Evolutionary conservation across 1,139 yeast genomes (phyloP).

Genomic region (Taiozyma sp.): DNA sequence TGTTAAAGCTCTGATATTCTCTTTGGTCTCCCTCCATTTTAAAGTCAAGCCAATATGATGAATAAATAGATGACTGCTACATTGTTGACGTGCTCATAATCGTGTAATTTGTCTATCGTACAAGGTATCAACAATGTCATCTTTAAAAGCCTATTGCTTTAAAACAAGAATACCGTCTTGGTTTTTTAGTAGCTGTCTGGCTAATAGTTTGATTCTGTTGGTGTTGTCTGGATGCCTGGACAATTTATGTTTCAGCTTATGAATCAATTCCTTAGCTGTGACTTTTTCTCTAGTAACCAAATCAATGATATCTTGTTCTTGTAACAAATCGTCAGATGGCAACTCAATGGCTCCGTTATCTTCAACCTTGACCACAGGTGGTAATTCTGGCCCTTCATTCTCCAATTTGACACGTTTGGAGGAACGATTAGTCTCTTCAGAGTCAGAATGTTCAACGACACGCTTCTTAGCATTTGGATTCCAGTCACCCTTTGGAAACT

Average conservation of each 20-base stretch:
- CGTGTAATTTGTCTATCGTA: background rate
- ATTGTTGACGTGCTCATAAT: background rate
- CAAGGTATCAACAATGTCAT: background rate
- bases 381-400: slow-evolving; percentile 28
- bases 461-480: slow-evolving; percentile 59
- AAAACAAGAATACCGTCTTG: slow-evolving; percentile 64
- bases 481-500: slow-evolving; percentile 83
- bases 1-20: slow-evolving; percentile 38
- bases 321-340: slow-evolving; percentile 36
- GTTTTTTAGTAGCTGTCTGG: slow-evolving; percentile 64
- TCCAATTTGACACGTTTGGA: slow-evolving; percentile 40
- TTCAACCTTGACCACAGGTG: slow-evolving; percentile 15
- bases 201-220: slow-evolving; percentile 59
- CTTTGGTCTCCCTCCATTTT: slow-evolving; percentile 39
- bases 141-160: slow-evolving; percentile 25
- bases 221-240: slow-evolving; percentile 69
- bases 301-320: slow-evolving; percentile 67
- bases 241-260: slow-evolving; percentile 58
- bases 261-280: slow-evolving; percentile 62
- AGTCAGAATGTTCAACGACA: slow-evolving; percentile 18
- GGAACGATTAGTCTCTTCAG: slow-evolving; percentile 24
- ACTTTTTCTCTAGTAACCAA: slow-evolving; percentile 56
- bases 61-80: background rate
- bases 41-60: slow-evolving; percentile 24
- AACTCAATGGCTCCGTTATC: slow-evolving; percentile 19